phyloP scores from a whole-genome alignment of 179 eudicot species.

The Spergularia azorica region DNA sequence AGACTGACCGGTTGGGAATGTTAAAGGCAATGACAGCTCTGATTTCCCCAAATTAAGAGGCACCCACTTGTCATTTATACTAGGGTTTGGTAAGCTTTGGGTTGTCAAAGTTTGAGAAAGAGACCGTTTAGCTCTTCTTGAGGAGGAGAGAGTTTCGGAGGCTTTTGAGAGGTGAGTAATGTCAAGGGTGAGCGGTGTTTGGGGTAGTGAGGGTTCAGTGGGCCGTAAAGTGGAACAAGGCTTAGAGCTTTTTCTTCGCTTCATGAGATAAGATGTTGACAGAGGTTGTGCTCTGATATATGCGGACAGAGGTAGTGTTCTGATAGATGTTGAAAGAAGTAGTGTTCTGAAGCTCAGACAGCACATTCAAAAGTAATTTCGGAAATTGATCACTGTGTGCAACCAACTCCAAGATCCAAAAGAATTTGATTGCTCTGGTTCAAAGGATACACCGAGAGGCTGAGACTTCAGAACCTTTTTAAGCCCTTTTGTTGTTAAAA shows the following conservation, averaged over 20 bases:
- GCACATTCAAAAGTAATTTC: slow-evolving; percentile 19
- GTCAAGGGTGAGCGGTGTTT: slow-evolving; percentile 33
- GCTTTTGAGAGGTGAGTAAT: slow-evolving; percentile 31
- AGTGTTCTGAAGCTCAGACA: slow-evolving; percentile 9
- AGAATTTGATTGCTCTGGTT: not conserved
- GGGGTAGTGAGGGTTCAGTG: slow-evolving; percentile 46
- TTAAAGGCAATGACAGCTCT: slow-evolving; percentile 70
- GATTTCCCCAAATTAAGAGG: slow-evolving; percentile 66
- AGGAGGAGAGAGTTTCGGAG: slow-evolving; percentile 29
- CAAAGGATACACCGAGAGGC: not conserved
- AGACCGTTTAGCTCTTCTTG: slow-evolving; percentile 38
- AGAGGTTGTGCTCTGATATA: not conserved
- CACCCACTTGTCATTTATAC: slow-evolving; percentile 47
- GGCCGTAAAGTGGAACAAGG: slow-evolving; percentile 14
- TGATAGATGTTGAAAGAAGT: not conserved
- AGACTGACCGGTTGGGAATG: slow-evolving; percentile 95
- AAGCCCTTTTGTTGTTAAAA: not conserved
- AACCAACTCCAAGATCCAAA: not conserved
- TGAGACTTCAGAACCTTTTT: not conserved
- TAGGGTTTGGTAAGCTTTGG: slow-evolving; percentile 17
- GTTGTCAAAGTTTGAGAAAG: slow-evolving; percentile 35
- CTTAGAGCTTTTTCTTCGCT: slow-evolving; percentile 19
- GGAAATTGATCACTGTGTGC: not conserved
- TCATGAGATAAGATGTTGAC: slow-evolving; percentile 27
- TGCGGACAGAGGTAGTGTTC: not conserved